Base-by-base conservation (phyloP, 805 yeast species). In the Metschnikowia lunata region DNA sequence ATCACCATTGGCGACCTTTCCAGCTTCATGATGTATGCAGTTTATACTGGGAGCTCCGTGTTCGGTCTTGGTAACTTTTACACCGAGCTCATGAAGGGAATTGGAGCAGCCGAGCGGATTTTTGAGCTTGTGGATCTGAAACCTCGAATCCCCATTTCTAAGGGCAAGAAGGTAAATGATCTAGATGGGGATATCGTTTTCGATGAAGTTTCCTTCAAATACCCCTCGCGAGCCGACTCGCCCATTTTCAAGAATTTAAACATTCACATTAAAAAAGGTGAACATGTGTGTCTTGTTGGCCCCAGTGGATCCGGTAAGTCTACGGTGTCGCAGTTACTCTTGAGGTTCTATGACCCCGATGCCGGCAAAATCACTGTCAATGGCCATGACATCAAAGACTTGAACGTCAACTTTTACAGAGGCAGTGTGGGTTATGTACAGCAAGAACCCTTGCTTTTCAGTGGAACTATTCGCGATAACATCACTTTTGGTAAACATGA, bases 251-350 rank as follows among this genome's bases (percentile, higher is more conserved):
- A 69, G 2, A 67, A 76, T 18, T 64, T 90, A 43, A 71, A 78
- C 51, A 70, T 91, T 45, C 71, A 66, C 1, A 82, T 91, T 36
- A 61, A 70, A 12, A 80, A 85, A 30, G 97, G 97, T 11, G 90
- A 88, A 54, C 91, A 91, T 56, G 82, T 90, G 12, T 90, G 97
- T 60, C 80, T 91, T 47, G 97, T 90, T 13, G 98, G 98, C 1
- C 97, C 96, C n/a, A 84, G 95, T 30, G 98, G 98, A 1, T 86
- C 96, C 48, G 98, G 98, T 26, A 91, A 91, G 62, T 87, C 96
- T 13, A 90, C 97, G 0, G 79, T 91, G 3, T 76, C 90, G 7
- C 87, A 90, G 41, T 67, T 91, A 41, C 66, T 91, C 36, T 65
- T 90, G 54, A 72, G 98, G 47, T 87, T 86, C 59, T 91, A 91